Conservation (phyloP, 2,329 filamentous ascomycete species). For the Peltaster fructicola region DNA sequence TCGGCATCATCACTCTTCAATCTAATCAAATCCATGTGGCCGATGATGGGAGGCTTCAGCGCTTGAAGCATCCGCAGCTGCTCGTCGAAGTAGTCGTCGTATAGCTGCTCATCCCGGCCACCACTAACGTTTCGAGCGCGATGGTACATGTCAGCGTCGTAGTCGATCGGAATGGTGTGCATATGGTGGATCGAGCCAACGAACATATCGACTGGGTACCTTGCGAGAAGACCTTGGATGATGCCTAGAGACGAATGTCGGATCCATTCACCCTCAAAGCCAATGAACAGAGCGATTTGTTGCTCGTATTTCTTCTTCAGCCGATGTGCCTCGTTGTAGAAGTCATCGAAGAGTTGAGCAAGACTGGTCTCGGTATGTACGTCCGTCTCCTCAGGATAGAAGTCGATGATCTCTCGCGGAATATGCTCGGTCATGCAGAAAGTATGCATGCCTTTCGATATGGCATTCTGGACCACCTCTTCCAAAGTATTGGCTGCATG, state of each 20-base stretch:
- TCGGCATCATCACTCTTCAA: conserved; percentile 56
- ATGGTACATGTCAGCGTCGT: conserved; percentile 49
- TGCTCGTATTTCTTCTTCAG: conserved; percentile 51
- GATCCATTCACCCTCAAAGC: conserved; percentile 90
- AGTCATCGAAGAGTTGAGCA: conserved; percentile 44
- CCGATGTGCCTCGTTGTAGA: conserved; percentile 56
- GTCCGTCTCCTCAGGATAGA: conserved; percentile 69
- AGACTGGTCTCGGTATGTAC: conserved; percentile 28
- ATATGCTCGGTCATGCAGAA: conserved; percentile 93
- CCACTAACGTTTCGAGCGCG: conserved; percentile 39
- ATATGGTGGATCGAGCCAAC: conserved; percentile 88
- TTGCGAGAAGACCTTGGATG: conserved; percentile 40
- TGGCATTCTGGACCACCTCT: conserved; percentile 62
- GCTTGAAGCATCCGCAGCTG: conserved; percentile 65
- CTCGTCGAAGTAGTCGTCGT: conserved; percentile 71
- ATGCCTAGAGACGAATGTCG: conserved; percentile 45
- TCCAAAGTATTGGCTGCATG: conserved; percentile 79
- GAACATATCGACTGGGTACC: conserved; percentile 66
- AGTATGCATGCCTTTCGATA: conserved; percentile 58
- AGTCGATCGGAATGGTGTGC: conserved; percentile 75
- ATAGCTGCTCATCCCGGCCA: conserved; percentile 55
- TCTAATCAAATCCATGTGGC: conserved; percentile 85
- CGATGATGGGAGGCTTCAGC: conserved; percentile 60
- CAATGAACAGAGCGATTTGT: conserved; percentile 65
- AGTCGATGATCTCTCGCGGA: conserved; percentile 59